Percentiles rank a stretch among this genome's conserved stretches.
Conservation (phyloP, 768 basidiomycete species). For the Auricularia auricula-judae region DNA sequence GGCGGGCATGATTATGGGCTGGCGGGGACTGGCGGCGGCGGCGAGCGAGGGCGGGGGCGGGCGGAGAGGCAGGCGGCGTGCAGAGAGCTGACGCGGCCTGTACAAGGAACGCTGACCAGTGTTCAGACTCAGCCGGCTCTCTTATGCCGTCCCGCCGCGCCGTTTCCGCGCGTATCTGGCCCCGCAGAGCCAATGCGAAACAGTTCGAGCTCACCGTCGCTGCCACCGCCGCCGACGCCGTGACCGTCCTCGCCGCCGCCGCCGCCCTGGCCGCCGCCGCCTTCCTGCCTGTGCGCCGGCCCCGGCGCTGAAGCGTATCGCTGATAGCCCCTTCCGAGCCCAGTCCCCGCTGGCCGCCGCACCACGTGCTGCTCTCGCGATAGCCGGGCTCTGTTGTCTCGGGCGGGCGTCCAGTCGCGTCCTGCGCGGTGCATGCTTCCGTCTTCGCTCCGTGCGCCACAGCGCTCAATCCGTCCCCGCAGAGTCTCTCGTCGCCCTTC, state of each 20-base stretch:
- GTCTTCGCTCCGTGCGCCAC: neutral
- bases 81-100: neutral
- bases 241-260: neutral
- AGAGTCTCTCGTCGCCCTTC: slow-evolving; percentile 65
- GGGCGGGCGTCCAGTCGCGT: neutral
- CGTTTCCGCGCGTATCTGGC: neutral
- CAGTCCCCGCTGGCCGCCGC: neutral
- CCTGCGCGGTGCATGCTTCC: neutral
- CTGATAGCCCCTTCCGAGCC: neutral
- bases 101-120: neutral
- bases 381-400: neutral
- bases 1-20: slow-evolving; percentile 42
- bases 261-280: neutral
- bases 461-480: neutral
- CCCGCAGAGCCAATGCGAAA: neutral
- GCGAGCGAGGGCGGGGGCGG: neutral
- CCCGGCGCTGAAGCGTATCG: too few species aligned
- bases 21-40: slow-evolving; percentile 1
- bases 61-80: slow-evolving; percentile 1
- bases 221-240: neutral
- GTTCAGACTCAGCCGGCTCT: neutral
- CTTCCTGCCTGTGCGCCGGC: too few species aligned
- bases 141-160: neutral
- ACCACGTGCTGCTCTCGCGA: neutral
- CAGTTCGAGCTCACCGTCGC: neutral